phyloP scores from a whole-genome alignment of 345 rosid genomes.

The Xanthoceras sorbifolium region DNA sequence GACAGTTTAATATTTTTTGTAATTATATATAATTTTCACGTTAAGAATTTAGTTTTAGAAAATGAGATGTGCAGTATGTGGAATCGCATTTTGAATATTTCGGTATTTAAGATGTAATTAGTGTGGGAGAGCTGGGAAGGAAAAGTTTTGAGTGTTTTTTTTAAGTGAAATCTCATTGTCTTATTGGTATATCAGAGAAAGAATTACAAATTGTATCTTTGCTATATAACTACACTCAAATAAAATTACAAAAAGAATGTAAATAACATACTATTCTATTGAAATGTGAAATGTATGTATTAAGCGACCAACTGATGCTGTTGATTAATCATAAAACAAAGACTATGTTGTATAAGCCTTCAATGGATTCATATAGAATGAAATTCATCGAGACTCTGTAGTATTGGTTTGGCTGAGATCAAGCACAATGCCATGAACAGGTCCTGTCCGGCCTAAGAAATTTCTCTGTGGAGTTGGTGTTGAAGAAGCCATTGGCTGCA shows the following conservation, averaged over 20 bases:
- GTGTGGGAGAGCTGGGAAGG: no score
- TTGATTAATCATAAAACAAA: not conserved
- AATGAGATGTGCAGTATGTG: no score
- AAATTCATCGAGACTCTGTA: conserved; percentile 16
- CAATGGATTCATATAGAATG: not conserved
- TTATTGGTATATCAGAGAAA: not conserved
- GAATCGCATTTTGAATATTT: no score
- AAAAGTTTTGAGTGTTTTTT: no score
- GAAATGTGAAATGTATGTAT: not conserved
- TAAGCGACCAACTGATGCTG: not conserved
- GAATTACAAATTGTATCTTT: not conserved
- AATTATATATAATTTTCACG: no score
- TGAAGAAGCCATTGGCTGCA: conserved; percentile 28
- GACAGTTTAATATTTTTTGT: no score
- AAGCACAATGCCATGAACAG: conserved; percentile 62
- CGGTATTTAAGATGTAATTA: no score
- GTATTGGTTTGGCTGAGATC: conserved; percentile 43
- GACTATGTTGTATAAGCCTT: not conserved
- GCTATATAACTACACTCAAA: not conserved
- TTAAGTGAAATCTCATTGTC: not conserved
- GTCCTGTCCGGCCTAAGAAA: conserved; percentile 37
- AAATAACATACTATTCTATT: not conserved
- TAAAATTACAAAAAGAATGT: conserved; percentile 1
- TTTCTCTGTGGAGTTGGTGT: conserved; percentile 28
- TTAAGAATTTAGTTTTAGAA: no score